Conservation (phyloP, 106 monocot species). For the Alisma plantagoaquatica region DNA sequence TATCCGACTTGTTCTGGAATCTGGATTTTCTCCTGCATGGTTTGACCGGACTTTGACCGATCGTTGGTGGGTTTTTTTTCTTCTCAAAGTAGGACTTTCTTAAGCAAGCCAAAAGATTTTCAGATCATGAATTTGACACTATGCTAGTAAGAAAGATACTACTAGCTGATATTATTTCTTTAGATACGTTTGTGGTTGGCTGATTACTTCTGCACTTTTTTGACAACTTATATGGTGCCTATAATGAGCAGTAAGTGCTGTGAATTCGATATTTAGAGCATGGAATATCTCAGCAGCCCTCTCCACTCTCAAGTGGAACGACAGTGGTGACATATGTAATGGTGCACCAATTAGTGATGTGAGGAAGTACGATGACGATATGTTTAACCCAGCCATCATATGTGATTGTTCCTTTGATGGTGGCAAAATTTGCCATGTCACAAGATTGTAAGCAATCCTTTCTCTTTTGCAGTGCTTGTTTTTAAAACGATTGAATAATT, state of each 20-base stretch:
- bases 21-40: too few relatives aligned
- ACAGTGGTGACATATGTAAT: conserved; percentile 8
- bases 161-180: too few relatives aligned
- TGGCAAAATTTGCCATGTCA: conserved; percentile 29
- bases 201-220: too few relatives aligned
- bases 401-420: conserved; percentile 27
- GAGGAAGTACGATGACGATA: not conserved
- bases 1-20: too few relatives aligned
- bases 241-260: conserved; percentile 7
- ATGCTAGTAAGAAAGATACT: too few relatives aligned
- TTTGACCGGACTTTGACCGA: too few relatives aligned
- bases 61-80: too few relatives aligned
- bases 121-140: too few relatives aligned
- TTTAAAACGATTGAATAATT: not conserved
- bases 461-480: not conserved
- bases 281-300: conserved; percentile 7
- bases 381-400: conserved; percentile 35
- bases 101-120: too few relatives aligned
- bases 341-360: conserved; percentile 19
- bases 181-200: too few relatives aligned
- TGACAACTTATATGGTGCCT: too few relatives aligned
- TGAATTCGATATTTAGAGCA: conserved; percentile 10
- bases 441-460: conserved; percentile 21
- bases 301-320: conserved; percentile 4
- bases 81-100: too few relatives aligned